Evolutionary conservation across 192 early-diverging fungal genomes (phyloP), one percentile per base, ranked within the genome.

Genomic region (Podila clonocystis): DNA sequence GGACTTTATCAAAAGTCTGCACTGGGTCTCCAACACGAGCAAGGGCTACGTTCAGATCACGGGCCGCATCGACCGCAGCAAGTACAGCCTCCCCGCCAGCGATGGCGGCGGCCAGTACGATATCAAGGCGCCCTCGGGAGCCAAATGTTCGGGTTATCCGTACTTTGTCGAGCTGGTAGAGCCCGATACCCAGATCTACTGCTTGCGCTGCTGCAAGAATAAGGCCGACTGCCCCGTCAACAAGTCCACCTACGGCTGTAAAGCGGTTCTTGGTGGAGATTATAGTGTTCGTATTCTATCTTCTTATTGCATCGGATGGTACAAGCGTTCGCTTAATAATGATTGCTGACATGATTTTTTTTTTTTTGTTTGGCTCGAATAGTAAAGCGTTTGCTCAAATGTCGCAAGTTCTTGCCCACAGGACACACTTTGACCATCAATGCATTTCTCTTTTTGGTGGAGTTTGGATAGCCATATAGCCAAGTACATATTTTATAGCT

Each of bases 51-150:
- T 89, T 12, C 88, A 89, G 66, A 69, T 87, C 33, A 89, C 88
- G 19, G 88, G 88, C 34, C 74, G 73, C 22, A 87, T 89, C 13
- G 76, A 89, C 58, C 62, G 67, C 20, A 31, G 58, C 17, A 83
- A 80, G 57, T 85, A 75, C n/a, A 72, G 72, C 11, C 65, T 87
- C 20, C 65, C 70, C 7, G 5, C 52, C 9, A 75, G 50, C 26
- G 88, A 89, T 61, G 84, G 82, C n/a, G 88, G 88, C 29, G 88
- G 88, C 65, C 88, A 87, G 63, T 84, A 84, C 24, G 88, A 89
- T 79, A 57, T 71, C 5, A 55, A 68, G 5, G 83, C 88, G 4
- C 88, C 88, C 26, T 7, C 6, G 0, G 75, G 80, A 36, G 59
- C 87, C 22, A 63, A 41, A 6, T 88, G 87, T 67, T 58, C 69